Conservation (phyloP, 2,329 filamentous ascomycete genomes). For the Myriosclerotinia scirpicola region DNA sequence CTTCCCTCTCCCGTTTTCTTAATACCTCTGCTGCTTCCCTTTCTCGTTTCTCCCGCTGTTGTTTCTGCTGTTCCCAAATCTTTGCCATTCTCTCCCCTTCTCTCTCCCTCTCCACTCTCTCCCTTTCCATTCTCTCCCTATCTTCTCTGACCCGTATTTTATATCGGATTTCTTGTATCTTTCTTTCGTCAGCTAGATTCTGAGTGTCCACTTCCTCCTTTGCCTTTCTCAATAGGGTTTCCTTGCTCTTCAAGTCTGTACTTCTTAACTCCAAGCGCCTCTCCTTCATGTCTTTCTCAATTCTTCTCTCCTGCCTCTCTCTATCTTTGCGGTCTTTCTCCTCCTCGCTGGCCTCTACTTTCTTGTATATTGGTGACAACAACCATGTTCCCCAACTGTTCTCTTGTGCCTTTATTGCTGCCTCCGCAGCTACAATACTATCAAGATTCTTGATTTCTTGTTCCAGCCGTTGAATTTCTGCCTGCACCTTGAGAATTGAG, state of each 20-base stretch:
- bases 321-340: conserved; percentile 41
- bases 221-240: conserved; percentile 18
- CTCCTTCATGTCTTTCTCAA: conserved; percentile 42
- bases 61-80: conserved; percentile 26
- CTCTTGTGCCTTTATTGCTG: conserved; percentile 37
- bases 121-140: conserved; percentile 19
- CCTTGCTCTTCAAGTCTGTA: conserved; percentile 29
- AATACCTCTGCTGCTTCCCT: conserved; percentile 24
- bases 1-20: conserved; percentile 26
- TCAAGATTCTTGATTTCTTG: conserved; percentile 38
- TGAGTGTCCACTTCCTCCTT: conserved; percentile 25
- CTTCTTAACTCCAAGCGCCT: conserved; percentile 31
- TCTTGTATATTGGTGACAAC: conserved; percentile 39
- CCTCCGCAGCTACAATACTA: conserved; percentile 37
- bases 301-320: conserved; percentile 39
- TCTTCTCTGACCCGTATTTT: conserved; percentile 25
- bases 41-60: conserved; percentile 25
- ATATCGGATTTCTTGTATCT: conserved; percentile 19
- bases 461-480: conserved; percentile 34
- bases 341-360: conserved; percentile 38
- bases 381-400: conserved; percentile 41
- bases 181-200: conserved; percentile 26
- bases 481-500: conserved; percentile 30
- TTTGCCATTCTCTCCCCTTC: conserved; percentile 11
- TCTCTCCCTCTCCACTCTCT: conserved; percentile 6